These are phyloP conservation scores for Rhododendron molle DNA, from an alignment of 148 eudicot genomes.

Conservation along the genomic window DNA sequence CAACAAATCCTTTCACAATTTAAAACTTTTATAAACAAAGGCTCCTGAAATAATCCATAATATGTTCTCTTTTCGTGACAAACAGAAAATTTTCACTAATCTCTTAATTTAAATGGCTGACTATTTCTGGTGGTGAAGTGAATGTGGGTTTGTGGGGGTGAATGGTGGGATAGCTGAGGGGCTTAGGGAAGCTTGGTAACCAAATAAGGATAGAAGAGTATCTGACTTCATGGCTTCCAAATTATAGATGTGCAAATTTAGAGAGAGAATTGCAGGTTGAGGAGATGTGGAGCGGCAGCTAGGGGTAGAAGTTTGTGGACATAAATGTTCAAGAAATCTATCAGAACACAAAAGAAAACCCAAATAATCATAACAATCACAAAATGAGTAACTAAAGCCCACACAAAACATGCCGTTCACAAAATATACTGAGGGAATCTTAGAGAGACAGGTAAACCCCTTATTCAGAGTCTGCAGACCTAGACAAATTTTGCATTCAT, in stretches of 20 bases:
- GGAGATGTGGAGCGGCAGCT: background rate
- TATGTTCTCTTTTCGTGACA: background rate
- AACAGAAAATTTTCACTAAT: background rate
- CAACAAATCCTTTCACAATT: background rate
- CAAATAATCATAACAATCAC: background rate
- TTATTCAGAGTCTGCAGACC: background rate
- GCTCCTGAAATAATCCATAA: background rate
- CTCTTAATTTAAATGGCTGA: background rate
- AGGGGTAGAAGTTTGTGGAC: background rate
- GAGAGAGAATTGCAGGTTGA: background rate
- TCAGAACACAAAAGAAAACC: background rate
- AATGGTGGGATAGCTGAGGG: background rate
- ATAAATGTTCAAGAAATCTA: background rate
- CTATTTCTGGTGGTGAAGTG: background rate
- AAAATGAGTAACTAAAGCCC: background rate
- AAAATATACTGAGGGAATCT: background rate
- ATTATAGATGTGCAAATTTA: background rate
- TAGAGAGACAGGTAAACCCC: background rate
- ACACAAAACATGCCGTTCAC: background rate
- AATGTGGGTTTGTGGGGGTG: background rate
- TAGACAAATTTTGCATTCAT: background rate
- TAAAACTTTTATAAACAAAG: background rate
- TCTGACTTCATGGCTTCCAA: background rate
- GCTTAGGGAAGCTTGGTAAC: background rate
- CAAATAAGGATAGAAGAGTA: background rate